phyloP scores from a whole-genome alignment of 208 protist species.

The Willaertia magna region DNA sequence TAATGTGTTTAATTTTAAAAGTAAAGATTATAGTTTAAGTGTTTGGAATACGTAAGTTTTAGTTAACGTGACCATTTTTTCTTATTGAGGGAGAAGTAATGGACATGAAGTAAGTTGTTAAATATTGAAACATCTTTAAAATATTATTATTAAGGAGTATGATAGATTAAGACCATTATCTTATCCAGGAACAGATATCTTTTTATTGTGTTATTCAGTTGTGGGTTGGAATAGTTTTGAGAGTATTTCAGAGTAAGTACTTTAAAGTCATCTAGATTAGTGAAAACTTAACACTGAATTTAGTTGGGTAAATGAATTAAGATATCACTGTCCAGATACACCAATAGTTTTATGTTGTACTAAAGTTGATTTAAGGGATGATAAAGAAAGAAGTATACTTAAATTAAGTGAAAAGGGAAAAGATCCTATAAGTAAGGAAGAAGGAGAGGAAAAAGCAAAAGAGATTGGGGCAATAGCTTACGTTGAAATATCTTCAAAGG shows the following conservation, averaged over 20 bases:
- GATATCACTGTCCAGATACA: constrained; percentile 45
- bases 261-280: no score
- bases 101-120: no score
- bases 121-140: no score
- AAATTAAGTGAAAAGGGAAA: constrained; percentile 23
- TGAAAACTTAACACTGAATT: no score
- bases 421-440: constrained; percentile 26
- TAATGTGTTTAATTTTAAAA: no score
- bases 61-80: no score
- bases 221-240: constrained; percentile 43
- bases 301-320: constrained; percentile 55
- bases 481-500: constrained; percentile 71
- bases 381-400: constrained; percentile 34
- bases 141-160: no score
- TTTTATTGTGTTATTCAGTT: constrained; percentile 56
- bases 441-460: constrained; percentile 43
- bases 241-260: constrained; percentile 50
- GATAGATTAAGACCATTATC: constrained; percentile 49
- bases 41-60: no score
- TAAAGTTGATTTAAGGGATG: constrained; percentile 63
- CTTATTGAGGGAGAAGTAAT: no score
- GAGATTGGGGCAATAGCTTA: constrained; percentile 61
- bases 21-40: no score
- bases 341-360: constrained; percentile 71
- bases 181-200: constrained; percentile 58